phyloP scores from a whole-genome alignment of 306 rosid species.

The Echinosophora koreensis region DNA sequence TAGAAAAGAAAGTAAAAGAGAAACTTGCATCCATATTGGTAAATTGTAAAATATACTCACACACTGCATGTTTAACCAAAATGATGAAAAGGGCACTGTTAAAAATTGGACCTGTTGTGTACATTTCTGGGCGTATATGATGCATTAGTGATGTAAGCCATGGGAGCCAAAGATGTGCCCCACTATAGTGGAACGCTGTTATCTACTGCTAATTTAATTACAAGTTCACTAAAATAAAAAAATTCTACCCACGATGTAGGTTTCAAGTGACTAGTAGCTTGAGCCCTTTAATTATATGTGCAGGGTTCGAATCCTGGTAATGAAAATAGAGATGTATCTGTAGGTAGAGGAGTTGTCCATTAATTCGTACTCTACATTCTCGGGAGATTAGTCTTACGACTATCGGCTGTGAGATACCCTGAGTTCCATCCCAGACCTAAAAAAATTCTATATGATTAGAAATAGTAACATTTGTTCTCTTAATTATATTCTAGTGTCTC shows the following conservation, averaged over 20 bases:
- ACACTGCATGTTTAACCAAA: slow-evolving; percentile 40
- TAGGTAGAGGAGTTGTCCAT: too few relatives aligned
- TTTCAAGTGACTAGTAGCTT: too few relatives aligned
- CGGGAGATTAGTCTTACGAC: too few relatives aligned
- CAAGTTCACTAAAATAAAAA: not conserved
- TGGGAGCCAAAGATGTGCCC: slow-evolving; percentile 41
- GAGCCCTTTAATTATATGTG: too few relatives aligned
- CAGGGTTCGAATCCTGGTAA: too few relatives aligned
- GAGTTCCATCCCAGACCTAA: too few relatives aligned
- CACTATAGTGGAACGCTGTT: not conserved
- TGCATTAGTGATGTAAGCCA: slow-evolving; percentile 50
- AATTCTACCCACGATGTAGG: too few relatives aligned
- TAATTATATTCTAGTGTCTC: not conserved
- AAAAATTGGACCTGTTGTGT: slow-evolving; percentile 29
- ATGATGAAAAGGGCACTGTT: slow-evolving; percentile 43
- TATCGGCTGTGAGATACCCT: too few relatives aligned
- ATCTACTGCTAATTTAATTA: not conserved
- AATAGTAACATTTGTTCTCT: slow-evolving; percentile 27
- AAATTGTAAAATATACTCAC: slow-evolving; percentile 19
- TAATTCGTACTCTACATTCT: too few relatives aligned
- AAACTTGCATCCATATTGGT: slow-evolving; percentile 37
- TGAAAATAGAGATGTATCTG: too few relatives aligned
- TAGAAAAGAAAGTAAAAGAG: not conserved
- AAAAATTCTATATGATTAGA: slow-evolving; percentile 18
- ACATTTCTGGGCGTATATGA: slow-evolving; percentile 38